A percentile compares a stretch with the other conserved stretches of the same genome.
Evolutionary conservation across 371 early-diverging fungal species (phyloP).

Genomic region (Scutellospora calospora): DNA sequence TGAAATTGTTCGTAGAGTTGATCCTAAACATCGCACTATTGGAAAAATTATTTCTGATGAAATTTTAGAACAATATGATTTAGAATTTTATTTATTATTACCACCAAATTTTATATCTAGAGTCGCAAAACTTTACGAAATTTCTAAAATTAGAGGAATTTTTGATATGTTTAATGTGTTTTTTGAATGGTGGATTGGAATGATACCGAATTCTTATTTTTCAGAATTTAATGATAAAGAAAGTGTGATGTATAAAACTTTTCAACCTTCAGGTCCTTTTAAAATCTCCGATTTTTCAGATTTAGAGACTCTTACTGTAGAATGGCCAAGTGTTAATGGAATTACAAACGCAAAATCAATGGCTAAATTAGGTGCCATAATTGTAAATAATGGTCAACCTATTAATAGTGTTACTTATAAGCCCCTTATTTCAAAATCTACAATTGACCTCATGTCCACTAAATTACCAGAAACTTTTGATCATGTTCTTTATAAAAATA

Average conservation of each 20-base stretch:
- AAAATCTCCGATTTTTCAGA: too few species aligned
- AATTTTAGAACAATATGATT: constrained; percentile 53
- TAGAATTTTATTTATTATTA: constrained; percentile 65
- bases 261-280: too few species aligned
- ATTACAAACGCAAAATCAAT: constrained; percentile 71
- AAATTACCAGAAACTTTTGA: constrained; percentile 10
- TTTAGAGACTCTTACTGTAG: constrained; percentile 30
- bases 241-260: too few species aligned
- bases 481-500: constrained; percentile 42
- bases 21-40: constrained; percentile 62
- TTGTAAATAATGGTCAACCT: constrained; percentile 69
- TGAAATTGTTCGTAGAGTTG: constrained; percentile 70
- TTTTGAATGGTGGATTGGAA: too few species aligned
- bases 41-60: constrained; percentile 66
- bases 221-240: too few species aligned
- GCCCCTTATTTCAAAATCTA: constrained; percentile 48
- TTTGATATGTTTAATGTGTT: too few species aligned
- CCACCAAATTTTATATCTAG: constrained; percentile 48
- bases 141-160: too few species aligned
- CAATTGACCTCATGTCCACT: constrained; percentile 50
- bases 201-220: too few species aligned
- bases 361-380: constrained; percentile 69
- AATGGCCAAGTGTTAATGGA: constrained; percentile 57
- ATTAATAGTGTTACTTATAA: constrained; percentile 47
- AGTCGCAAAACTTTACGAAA: constrained; percentile 52